Conservation (phyloP, 2,329 filamentous ascomycete genomes). For the Talaromyces sp. region DNA sequence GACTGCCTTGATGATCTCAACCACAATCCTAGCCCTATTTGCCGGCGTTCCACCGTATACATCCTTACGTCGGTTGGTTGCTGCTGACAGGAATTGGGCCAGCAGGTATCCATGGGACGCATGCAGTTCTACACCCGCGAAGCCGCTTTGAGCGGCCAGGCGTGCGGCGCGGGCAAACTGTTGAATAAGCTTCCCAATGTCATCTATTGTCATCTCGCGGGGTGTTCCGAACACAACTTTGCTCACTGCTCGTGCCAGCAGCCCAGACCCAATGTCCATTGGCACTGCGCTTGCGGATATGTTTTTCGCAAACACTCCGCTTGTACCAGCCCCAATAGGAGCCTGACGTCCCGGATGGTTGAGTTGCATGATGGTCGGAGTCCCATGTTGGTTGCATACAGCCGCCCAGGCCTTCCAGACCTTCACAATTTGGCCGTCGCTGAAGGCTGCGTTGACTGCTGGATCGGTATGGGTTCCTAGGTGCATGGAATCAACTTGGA, state of each 20-base stretch:
- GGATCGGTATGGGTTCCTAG: constrained; percentile 28
- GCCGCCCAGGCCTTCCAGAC: constrained; percentile 25
- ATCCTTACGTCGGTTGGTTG: constrained; percentile 45
- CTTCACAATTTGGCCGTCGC: constrained; percentile 10
- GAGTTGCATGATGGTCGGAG: constrained; percentile 40
- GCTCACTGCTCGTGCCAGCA: constrained; percentile 27
- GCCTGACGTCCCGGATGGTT: constrained; percentile 43
- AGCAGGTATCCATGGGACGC: constrained; percentile 49
- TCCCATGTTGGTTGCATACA: constrained; percentile 31
- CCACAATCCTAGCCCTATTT: constrained; percentile 41
- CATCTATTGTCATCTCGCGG: constrained; percentile 49
- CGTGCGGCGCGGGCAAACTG: constrained; percentile 51
- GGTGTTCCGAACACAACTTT: constrained; percentile 44
- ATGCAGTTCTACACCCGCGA: constrained; percentile 50
- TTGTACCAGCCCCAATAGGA: constrained; percentile 33
- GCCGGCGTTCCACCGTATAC: constrained; percentile 43
- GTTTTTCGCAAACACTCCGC: constrained; percentile 23
- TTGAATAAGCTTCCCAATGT: constrained; percentile 50
- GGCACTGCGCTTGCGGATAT: constrained; percentile 37
- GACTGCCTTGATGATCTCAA: constrained; percentile 40
- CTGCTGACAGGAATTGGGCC: constrained; percentile 31
- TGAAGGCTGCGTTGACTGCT: constrained; percentile 9
- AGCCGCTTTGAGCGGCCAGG: constrained; percentile 45
- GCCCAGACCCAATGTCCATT: constrained; percentile 32
- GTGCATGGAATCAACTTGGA: constrained; percentile 43